Evolutionary conservation across 2,329 filamentous ascomycete genomes (phyloP).

Genomic region (Purpureocillium lavendulum): DNA sequence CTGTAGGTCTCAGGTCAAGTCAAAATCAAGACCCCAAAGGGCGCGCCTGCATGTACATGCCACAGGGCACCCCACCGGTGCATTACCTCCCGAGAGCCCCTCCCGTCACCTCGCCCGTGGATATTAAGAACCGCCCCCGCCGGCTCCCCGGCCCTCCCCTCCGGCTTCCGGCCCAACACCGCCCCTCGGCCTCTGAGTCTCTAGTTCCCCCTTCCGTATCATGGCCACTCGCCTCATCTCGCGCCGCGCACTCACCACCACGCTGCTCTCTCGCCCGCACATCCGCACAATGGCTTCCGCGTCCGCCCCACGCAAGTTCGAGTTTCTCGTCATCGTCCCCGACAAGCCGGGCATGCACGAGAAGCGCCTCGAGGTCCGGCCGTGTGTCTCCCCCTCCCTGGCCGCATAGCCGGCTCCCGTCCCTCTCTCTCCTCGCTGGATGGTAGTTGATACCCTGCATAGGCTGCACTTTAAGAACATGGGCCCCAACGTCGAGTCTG

Average conservation of each 20-base stretch:
- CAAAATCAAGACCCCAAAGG: too few relatives aligned
- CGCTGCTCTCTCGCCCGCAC: conserved; percentile 2
- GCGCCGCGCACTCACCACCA: conserved; percentile 4
- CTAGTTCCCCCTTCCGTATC: not conserved
- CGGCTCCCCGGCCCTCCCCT: too few relatives aligned
- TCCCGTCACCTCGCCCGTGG: too few relatives aligned
- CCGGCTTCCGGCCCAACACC: not conserved
- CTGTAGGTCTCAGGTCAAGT: too few relatives aligned
- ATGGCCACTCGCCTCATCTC: conserved; percentile 8
- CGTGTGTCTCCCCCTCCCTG: conserved; percentile 31
- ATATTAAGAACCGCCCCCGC: too few relatives aligned
- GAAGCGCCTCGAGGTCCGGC: conserved; percentile 53
- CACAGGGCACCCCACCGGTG: too few relatives aligned
- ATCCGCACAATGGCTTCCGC: conserved; percentile 21
- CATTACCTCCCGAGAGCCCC: too few relatives aligned
- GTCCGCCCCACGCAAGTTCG: conserved; percentile 30
- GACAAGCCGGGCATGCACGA: conserved; percentile 52
- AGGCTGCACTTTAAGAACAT: conserved; percentile 49
- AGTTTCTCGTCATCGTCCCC: conserved; percentile 63
- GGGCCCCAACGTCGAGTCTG: conserved; percentile 41
- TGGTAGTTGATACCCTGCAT: not conserved
- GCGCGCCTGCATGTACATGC: too few relatives aligned
- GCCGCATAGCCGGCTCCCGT: too few relatives aligned
- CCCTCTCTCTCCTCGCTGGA: not conserved
- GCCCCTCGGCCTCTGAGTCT: not conserved